phyloP scores from a whole-genome alignment of 2,329 filamentous ascomycete genomes.

The Neopestalotiopsis sp. region DNA sequence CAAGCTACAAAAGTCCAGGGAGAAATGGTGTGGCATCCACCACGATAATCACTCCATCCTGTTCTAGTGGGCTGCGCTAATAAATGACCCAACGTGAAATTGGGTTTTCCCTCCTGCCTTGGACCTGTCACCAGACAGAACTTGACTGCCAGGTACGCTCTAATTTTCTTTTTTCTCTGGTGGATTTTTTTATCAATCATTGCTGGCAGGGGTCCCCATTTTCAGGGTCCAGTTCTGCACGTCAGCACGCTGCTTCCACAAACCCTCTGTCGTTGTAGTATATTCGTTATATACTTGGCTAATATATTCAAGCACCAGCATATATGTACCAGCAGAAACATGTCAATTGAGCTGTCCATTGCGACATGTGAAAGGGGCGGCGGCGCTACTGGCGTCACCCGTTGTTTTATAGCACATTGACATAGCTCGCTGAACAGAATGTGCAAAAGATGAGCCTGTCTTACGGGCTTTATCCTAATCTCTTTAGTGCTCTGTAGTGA shows the following conservation, averaged over 20 bases:
- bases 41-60: neutral
- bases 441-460: neutral
- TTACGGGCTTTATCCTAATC: neutral
- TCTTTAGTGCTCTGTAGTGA: conserved; percentile 27
- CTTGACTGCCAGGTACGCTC: conserved; percentile 12
- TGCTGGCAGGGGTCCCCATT: neutral
- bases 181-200: neutral
- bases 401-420: neutral
- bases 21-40: conserved; percentile 16
- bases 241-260: neutral
- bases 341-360: no score
- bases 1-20: neutral
- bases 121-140: conserved; percentile 1
- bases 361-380: neutral
- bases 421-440: neutral
- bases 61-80: conserved; percentile 12
- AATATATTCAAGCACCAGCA: no score
- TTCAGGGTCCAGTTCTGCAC: conserved; percentile 10
- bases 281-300: neutral
- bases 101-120: conserved; percentile 1
- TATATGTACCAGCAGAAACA: no score
- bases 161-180: neutral
- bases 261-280: neutral
- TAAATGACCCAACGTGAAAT: conserved; percentile 5
- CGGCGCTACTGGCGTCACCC: neutral